A percentile compares a stretch with the other conserved stretches of the same genome.
phyloP scores from a whole-genome alignment of 75 land plant species.

The Pinus taeda region DNA sequence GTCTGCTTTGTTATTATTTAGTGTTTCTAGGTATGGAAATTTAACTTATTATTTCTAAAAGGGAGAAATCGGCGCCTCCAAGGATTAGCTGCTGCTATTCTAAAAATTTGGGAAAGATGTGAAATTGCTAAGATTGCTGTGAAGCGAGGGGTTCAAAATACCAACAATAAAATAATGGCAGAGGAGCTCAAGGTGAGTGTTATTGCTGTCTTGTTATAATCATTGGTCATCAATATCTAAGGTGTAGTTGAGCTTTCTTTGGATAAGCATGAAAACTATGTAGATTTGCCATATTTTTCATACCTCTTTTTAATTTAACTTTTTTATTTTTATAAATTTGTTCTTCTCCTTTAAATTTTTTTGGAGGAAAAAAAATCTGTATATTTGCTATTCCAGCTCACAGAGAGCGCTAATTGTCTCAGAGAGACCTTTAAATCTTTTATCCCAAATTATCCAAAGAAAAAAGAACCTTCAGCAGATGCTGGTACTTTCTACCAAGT shows the following conservation, averaged over 20 bases:
- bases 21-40: constrained; percentile 5
- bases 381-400: too few relatives aligned
- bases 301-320: not conserved
- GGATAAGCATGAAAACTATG: not conserved
- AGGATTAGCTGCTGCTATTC: constrained; percentile 87
- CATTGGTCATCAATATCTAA: not conserved
- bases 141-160: constrained; percentile 91
- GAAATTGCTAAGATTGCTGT: constrained; percentile 89
- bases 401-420: too few relatives aligned
- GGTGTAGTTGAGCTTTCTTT: not conserved
- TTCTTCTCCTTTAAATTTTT: too few relatives aligned
- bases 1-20: constrained; percentile 5
- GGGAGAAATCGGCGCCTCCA: constrained; percentile 88
- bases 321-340: too few relatives aligned
- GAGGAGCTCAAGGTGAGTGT: constrained; percentile 82
- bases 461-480: too few relatives aligned
- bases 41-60: constrained; percentile 17
- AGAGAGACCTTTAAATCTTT: too few relatives aligned
- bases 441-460: too few relatives aligned
- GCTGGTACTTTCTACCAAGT: too few relatives aligned
- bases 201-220: not conserved
- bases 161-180: constrained; percentile 89
- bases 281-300: not conserved
- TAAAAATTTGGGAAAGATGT: constrained; percentile 94
- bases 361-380: too few relatives aligned